Percentiles rank a stretch among this genome's conserved stretches.
These are phyloP conservation scores for Oryza nivara DNA, from an alignment of 176 grass and related monocot species.

Conservation along the genomic window DNA sequence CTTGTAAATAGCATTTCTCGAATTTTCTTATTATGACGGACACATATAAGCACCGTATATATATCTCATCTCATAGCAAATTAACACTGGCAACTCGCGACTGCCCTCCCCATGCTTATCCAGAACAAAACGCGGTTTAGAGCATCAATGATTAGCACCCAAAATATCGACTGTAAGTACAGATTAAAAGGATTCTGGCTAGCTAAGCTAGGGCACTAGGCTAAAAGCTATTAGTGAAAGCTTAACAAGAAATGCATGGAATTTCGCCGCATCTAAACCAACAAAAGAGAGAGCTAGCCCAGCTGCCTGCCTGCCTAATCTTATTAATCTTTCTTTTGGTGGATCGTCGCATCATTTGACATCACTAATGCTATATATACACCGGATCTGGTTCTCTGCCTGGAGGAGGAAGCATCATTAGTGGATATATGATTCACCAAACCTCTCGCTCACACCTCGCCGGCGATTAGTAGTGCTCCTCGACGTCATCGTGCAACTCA, in stretches of 20 bases:
- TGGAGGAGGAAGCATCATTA: background rate
- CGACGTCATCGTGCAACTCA: constrained; percentile 44
- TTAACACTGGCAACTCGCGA: background rate
- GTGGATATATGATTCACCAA: constrained; percentile 52
- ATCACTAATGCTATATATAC: constrained; percentile 35
- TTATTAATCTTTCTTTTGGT: constrained; percentile 23
- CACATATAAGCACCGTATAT: background rate
- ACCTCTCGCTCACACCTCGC: background rate
- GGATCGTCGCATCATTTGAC: constrained; percentile 54
- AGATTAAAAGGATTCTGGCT: constrained; percentile 32
- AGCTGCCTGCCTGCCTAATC: background rate
- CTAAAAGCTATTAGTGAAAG: constrained; percentile 3
- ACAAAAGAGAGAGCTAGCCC: background rate
- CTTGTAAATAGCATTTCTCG: no score
- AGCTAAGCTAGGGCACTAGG: background rate
- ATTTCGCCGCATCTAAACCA: background rate
- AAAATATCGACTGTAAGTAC: constrained; percentile 47
- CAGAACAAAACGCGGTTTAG: constrained; percentile 8
- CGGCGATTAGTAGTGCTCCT: constrained; percentile 29
- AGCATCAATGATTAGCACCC: constrained; percentile 35
- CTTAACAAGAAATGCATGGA: constrained; percentile 2
- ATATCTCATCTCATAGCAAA: background rate
- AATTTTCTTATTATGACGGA: no score
- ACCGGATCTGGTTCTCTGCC: constrained; percentile 47
- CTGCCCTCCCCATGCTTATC: constrained; percentile 28